phyloP scores from a whole-genome alignment of 2,329 filamentous ascomycete species.

The Cylindrodendrum hubeiense region DNA sequence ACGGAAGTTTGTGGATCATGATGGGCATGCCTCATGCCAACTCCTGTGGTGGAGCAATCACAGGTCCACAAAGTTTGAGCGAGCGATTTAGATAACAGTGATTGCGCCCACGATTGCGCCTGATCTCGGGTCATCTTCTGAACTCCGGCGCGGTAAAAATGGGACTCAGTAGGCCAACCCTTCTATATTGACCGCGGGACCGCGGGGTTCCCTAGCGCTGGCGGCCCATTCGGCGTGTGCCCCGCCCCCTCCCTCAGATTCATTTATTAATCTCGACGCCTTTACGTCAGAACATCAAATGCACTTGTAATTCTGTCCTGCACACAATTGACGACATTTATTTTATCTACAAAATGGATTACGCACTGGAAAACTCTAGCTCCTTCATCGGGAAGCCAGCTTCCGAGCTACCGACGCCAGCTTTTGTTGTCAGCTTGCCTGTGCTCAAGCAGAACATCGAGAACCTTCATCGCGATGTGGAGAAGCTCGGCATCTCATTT shows the following conservation, averaged over 20 bases:
- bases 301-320: background rate
- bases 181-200: slow-evolving; percentile 3
- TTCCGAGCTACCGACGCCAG: slow-evolving; percentile 53
- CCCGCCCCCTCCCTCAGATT: slow-evolving; percentile 11
- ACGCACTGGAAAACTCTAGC: slow-evolving; percentile 45
- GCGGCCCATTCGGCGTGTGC: background rate
- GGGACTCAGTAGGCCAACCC: background rate
- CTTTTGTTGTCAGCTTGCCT: slow-evolving; percentile 54
- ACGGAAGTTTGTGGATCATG: too few relatives aligned
- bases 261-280: background rate
- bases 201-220: background rate
- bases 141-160: slow-evolving; percentile 21
- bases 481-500: slow-evolving; percentile 52
- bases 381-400: slow-evolving; percentile 51
- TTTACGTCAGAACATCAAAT: background rate
- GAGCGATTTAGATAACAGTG: background rate
- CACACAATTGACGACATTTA: background rate
- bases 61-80: background rate
- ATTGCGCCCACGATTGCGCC: background rate
- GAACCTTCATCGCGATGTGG: slow-evolving; percentile 53
- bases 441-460: slow-evolving; percentile 53
- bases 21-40: background rate
- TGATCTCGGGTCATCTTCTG: slow-evolving; percentile 22
- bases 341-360: slow-evolving; percentile 36
- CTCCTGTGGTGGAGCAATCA: background rate